phyloP scores from a whole-genome alignment of 495 filamentous ascomycete genomes.

The Podospora appendiculata region DNA sequence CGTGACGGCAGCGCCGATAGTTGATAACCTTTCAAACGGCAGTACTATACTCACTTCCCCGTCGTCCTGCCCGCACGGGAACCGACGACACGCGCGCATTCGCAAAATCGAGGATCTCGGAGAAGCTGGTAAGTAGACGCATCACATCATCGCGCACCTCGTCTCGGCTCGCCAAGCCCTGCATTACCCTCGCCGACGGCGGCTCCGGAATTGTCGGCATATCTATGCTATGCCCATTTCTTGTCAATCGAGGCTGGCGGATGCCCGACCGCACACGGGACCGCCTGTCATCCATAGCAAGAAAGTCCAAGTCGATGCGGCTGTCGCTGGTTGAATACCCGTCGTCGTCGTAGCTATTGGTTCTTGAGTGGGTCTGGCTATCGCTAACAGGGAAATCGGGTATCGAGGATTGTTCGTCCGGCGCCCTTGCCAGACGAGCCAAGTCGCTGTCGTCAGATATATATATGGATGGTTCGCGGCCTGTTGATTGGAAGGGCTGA shows the following conservation, averaged over 20 bases:
- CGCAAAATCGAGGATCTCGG: slow-evolving; percentile 32
- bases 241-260: not conserved
- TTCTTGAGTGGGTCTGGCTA: slow-evolving; percentile 12
- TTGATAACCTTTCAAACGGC: not conserved
- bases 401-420: slow-evolving; percentile 1
- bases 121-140: slow-evolving; percentile 41
- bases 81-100: slow-evolving; percentile 20
- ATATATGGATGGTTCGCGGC: slow-evolving; percentile 44
- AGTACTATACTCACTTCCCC: not conserved
- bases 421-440: slow-evolving; percentile 11
- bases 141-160: slow-evolving; percentile 49
- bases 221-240: not conserved
- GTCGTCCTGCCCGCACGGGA: slow-evolving; percentile 15
- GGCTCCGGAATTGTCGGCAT: slow-evolving; percentile 29
- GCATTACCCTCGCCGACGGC: slow-evolving; percentile 43
- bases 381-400: slow-evolving; percentile 8
- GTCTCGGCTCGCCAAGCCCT: slow-evolving; percentile 39
- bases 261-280: slow-evolving; percentile 4
- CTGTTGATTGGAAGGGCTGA: slow-evolving; percentile 22
- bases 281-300: slow-evolving; percentile 12
- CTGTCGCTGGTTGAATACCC: slow-evolving; percentile 17
- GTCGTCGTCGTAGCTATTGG: slow-evolving; percentile 26
- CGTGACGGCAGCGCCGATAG: no score
- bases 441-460: slow-evolving; percentile 42
- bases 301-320: slow-evolving; percentile 21